Evolutionary conservation across 73 alveolate species (phyloP).

Genomic region (Paramecium biaurelia): DNA sequence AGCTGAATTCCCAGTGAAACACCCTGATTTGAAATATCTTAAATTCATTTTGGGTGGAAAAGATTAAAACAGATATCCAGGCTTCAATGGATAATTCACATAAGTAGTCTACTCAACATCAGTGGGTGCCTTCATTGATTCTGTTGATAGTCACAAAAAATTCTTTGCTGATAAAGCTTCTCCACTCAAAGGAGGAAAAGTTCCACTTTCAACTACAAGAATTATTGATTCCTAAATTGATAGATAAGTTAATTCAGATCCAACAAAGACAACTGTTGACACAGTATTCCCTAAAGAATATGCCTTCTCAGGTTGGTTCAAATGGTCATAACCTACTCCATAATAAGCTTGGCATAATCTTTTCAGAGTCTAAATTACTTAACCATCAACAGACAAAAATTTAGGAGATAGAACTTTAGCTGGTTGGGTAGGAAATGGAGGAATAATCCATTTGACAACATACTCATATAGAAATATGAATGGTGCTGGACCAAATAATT

Average conservation of each 20-base stretch:
- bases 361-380: neutral
- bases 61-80: slow-evolving; percentile 44
- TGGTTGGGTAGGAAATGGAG: slow-evolving; percentile 30
- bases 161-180: neutral
- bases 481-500: slow-evolving; percentile 42
- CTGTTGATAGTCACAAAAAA: neutral
- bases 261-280: neutral
- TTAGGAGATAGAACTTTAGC: slow-evolving; percentile 44
- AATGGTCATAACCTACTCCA: slow-evolving; percentile 3
- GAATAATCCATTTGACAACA: slow-evolving; percentile 20
- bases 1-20: neutral
- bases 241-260: neutral
- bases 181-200: slow-evolving; percentile 9
- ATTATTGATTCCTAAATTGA: neutral
- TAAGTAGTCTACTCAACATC: neutral
- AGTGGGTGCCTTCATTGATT: neutral
- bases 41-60: slow-evolving; percentile 50
- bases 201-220: neutral
- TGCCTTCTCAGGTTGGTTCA: slow-evolving; percentile 45
- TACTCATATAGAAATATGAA: slow-evolving; percentile 51
- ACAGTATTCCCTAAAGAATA: slow-evolving; percentile 17
- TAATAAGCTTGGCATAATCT: slow-evolving; percentile 43
- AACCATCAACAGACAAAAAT: slow-evolving; percentile 6
- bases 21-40: slow-evolving; percentile 24
- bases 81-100: slow-evolving; percentile 38